Conservation (phyloP, 805 yeast genomes). For the Wickerhamiella slavikovae region DNA sequence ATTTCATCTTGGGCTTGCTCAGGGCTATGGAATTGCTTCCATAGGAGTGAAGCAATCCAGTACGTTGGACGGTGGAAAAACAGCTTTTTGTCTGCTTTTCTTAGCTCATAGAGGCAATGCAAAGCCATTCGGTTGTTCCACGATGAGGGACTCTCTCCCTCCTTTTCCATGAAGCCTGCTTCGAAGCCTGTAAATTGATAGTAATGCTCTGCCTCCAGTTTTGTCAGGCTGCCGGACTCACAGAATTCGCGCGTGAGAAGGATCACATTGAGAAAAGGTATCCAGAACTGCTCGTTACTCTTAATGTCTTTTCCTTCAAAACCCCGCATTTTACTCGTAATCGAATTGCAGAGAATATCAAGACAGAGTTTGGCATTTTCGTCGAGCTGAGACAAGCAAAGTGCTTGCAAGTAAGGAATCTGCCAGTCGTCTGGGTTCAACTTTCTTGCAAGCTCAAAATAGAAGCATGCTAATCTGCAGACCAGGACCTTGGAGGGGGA, state of each 20-base stretch:
- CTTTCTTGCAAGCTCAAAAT: conserved; percentile 28
- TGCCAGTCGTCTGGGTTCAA: conserved; percentile 36
- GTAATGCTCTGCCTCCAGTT: conserved; percentile 5
- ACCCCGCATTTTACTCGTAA: not conserved
- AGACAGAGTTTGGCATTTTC: conserved; percentile 20
- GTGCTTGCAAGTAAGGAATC: conserved; percentile 34
- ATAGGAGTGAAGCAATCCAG: conserved; percentile 42
- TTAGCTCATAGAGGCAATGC: conserved; percentile 26
- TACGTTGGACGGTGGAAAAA: conserved; percentile 85
- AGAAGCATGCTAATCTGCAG: conserved; percentile 22
- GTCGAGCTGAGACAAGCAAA: conserved; percentile 32
- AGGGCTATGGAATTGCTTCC: conserved; percentile 31
- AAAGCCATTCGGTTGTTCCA: not conserved
- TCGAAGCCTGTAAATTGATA: not conserved
- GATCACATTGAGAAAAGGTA: conserved; percentile 20
- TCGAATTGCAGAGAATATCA: conserved; percentile 20
- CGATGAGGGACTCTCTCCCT: not conserved
- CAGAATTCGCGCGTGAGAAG: conserved; percentile 16
- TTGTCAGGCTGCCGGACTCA: conserved; percentile 3
- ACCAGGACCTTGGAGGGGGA: conserved; percentile 5
- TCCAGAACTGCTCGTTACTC: conserved; percentile 4
- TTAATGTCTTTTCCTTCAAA: no score
- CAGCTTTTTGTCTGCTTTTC: conserved; percentile 48
- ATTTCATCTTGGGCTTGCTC: conserved; percentile 43
- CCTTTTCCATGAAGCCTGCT: not conserved